Conservation (phyloP, 768 basidiomycete species). For the Hydnomerulius pinastri region DNA sequence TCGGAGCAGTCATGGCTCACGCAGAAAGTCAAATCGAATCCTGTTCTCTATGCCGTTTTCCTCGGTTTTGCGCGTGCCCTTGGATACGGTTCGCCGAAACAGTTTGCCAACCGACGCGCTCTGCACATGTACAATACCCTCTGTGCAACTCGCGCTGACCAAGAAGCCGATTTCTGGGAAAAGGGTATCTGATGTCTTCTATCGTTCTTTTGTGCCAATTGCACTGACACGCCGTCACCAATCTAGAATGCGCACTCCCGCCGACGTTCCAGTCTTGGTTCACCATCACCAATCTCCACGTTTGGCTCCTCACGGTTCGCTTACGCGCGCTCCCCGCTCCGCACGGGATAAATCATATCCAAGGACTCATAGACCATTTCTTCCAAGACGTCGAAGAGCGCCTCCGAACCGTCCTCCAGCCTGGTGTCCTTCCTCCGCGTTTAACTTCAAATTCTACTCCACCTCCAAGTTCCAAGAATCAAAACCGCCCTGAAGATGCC, state of each 20-base stretch:
- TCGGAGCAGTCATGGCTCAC: constrained; percentile 56
- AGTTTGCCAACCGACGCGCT: constrained; percentile 60
- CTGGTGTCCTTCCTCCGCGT: constrained; percentile 38
- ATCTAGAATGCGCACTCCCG: constrained; percentile 77
- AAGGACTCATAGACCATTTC: constrained; percentile 90
- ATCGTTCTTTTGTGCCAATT: too few species aligned
- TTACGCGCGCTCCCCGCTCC: constrained; percentile 77
- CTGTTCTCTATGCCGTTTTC: constrained; percentile 47
- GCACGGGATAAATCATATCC: constrained; percentile 68
- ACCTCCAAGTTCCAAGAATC: neutral
- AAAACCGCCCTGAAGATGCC: constrained; percentile 23
- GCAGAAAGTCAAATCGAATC: constrained; percentile 50
- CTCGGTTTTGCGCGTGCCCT: constrained; percentile 48
- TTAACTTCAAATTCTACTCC: constrained; percentile 1
- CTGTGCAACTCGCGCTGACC: constrained; percentile 58
- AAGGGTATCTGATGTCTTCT: constrained; percentile 49
- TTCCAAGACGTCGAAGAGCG: constrained; percentile 93
- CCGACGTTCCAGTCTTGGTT: constrained; percentile 98
- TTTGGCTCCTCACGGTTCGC: constrained; percentile 89
- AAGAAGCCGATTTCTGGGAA: constrained; percentile 64
- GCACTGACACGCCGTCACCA: too few species aligned
- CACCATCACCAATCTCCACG: constrained; percentile 87
- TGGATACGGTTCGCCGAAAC: constrained; percentile 63
- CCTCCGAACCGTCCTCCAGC: constrained; percentile 77
- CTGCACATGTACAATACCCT: constrained; percentile 58